These are phyloP conservation scores for Saposhnikovia divaricata DNA, from an alignment of 129 eudicot species.

Conservation along the genomic window DNA sequence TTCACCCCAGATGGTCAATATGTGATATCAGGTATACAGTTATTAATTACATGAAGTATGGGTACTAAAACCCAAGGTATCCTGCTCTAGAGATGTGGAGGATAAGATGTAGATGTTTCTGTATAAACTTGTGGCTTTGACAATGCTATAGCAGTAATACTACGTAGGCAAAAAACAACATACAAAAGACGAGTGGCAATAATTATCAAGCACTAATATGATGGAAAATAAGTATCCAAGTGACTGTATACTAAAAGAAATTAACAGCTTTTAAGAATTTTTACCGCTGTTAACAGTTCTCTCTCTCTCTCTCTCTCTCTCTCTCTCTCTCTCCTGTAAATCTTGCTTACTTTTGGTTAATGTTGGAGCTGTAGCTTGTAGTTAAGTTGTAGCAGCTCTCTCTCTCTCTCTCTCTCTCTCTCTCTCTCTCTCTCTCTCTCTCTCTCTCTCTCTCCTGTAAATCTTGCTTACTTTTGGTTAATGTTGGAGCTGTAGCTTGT, in stretches of 20 bases:
- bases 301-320: not conserved
- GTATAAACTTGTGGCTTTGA: not conserved
- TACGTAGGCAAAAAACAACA: not conserved
- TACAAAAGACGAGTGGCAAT: not conserved
- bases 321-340: not conserved
- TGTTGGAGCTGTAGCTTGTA: not conserved
- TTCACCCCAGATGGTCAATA: constrained; percentile 97
- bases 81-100: not conserved
- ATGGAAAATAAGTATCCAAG: not conserved
- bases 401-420: not conserved
- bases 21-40: constrained; percentile 58
- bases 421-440: no score
- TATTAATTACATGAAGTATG: not conserved
- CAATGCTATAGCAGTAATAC: not conserved
- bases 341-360: not conserved
- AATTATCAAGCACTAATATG: not conserved
- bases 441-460: not conserved
- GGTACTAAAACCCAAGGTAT: not conserved
- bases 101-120: not conserved
- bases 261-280: not conserved
- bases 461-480: not conserved
- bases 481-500: not conserved
- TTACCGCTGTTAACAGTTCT: not conserved
- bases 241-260: not conserved
- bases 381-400: not conserved